These are phyloP conservation scores for Vitis labrusca DNA, from an alignment of 164 flowering plant genomes.

Conservation along the genomic window DNA sequence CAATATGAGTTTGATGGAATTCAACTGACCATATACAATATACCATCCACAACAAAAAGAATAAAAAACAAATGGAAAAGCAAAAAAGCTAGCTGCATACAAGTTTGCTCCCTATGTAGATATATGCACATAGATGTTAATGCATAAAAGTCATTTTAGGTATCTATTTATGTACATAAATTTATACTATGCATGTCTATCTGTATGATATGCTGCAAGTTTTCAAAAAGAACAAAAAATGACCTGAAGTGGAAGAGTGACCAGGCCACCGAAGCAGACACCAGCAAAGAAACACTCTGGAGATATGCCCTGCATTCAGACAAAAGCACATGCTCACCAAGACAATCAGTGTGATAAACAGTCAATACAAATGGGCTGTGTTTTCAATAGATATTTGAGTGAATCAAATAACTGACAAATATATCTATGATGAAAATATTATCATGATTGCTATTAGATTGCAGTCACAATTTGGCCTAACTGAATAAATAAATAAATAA, in stretches of 20 bases:
- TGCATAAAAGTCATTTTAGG: too few species aligned
- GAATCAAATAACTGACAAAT: neutral
- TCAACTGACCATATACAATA: too few species aligned
- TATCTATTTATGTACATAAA: neutral
- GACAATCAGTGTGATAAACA: neutral
- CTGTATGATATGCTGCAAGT: neutral
- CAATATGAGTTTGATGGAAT: too few species aligned
- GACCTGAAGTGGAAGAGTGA: slow-evolving; percentile 85
- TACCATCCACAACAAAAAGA: neutral
- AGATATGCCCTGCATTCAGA: slow-evolving; percentile 67
- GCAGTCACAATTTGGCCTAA: too few species aligned
- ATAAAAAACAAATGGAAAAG: neutral
- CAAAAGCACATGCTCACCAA: neutral
- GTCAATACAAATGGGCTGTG: neutral
- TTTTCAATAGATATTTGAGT: neutral
- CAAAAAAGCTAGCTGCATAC: neutral
- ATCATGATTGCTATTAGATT: neutral
- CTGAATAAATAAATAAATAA: too few species aligned
- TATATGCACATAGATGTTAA: too few species aligned
- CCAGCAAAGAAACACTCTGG: slow-evolving; percentile 84
- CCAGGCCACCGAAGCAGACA: slow-evolving; percentile 81
- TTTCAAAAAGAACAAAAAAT: slow-evolving; percentile 5
- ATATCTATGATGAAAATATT: neutral
- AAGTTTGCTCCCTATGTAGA: too few species aligned
- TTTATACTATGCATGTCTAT: neutral